These are phyloP conservation scores for Lactifluus subvellereus DNA, from an alignment of 768 basidiomycete species.

Conservation along the genomic window DNA sequence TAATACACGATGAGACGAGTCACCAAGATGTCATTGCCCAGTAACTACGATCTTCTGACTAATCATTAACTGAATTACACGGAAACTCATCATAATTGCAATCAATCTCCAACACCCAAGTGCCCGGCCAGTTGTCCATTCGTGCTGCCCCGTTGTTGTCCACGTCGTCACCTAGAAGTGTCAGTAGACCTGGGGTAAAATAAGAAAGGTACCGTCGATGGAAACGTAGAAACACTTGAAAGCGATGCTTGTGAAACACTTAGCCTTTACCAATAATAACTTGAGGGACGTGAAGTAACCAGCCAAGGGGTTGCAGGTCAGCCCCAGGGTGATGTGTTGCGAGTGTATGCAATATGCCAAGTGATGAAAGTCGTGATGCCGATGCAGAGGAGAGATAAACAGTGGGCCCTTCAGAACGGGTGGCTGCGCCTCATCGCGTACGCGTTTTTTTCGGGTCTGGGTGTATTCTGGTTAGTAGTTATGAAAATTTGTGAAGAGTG, in stretches of 20 bases:
- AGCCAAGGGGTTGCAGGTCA: neutral
- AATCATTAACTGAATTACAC: neutral
- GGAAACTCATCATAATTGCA: neutral
- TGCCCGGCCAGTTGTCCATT: neutral
- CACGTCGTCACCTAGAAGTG: constrained; percentile 11
- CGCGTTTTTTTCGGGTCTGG: constrained; percentile 18
- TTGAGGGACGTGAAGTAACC: neutral
- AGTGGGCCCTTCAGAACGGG: neutral
- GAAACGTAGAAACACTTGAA: neutral
- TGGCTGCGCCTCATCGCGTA: constrained; percentile 1
- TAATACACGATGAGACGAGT: neutral
- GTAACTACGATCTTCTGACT: neutral
- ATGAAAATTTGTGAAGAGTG: no score
- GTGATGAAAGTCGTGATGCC: neutral
- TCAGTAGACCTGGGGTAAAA: constrained; percentile 10
- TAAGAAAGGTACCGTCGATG: constrained; percentile 11
- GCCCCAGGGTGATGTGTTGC: neutral
- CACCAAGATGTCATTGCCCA: neutral
- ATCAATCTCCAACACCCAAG: neutral
- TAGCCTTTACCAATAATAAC: constrained; percentile 17
- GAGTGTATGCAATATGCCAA: neutral
- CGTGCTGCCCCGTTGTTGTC: neutral
- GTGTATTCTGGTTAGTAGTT: neutral
- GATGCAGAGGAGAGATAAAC: neutral
- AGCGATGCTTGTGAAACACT: constrained; percentile 14